Evolutionary conservation across 306 rosid species (phyloP).

Genomic region (Coriaria nepalensis): DNA sequence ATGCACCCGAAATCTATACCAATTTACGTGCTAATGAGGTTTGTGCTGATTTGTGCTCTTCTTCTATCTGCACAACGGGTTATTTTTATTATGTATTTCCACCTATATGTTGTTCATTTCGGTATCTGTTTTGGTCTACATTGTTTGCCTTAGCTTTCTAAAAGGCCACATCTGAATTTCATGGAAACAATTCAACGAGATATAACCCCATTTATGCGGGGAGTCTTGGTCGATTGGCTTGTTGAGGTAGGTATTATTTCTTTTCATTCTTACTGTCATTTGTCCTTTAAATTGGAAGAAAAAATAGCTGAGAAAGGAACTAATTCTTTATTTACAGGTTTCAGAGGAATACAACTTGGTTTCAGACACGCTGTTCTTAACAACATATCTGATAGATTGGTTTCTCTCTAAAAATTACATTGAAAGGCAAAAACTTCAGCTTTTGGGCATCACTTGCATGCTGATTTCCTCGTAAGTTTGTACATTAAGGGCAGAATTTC

Average conservation of each 20-base stretch:
- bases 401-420: slow-evolving; percentile 63
- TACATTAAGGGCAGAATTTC: slow-evolving; percentile 14
- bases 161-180: slow-evolving; percentile 51
- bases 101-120: too few species aligned
- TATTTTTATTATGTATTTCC: too few species aligned
- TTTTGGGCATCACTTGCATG: slow-evolving; percentile 94
- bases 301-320: slow-evolving; percentile 1
- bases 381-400: slow-evolving; percentile 70
- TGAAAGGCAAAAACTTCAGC: slow-evolving; percentile 67
- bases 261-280: not conserved
- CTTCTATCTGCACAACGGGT: not conserved
- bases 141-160: slow-evolving; percentile 33
- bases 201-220: slow-evolving; percentile 80
- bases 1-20: slow-evolving; percentile 64
- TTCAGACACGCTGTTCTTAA: slow-evolving; percentile 72
- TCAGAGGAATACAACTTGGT: slow-evolving; percentile 72
- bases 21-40: slow-evolving; percentile 70
- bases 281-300: not conserved
- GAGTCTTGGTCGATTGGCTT: slow-evolving; percentile 88
- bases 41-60: slow-evolving; percentile 14
- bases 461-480: slow-evolving; percentile 79
- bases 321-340: slow-evolving; percentile 40
- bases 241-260: slow-evolving; percentile 58
- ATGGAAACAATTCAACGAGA: slow-evolving; percentile 67
- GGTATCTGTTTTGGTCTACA: too few species aligned